Conservation (phyloP, 108 stramenopile species). For the Seminavis robusta region DNA sequence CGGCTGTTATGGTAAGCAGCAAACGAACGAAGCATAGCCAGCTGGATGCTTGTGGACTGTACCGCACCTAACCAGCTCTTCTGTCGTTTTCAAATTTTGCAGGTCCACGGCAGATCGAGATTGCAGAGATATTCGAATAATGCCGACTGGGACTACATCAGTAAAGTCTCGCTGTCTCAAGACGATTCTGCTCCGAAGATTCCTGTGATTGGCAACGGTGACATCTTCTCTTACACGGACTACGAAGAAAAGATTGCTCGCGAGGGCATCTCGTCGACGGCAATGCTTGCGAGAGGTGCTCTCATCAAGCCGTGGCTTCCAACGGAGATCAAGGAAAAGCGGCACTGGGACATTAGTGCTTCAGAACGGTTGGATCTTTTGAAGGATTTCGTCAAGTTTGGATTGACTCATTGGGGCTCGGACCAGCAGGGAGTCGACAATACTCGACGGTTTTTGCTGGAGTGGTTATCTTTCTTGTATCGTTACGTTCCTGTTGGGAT, state of each 20-base stretch:
- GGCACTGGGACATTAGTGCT: constrained; percentile 94
- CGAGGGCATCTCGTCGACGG: constrained; percentile 66
- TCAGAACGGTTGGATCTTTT: constrained; percentile 92
- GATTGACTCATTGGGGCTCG: constrained; percentile 97
- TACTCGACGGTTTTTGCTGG: constrained; percentile 94
- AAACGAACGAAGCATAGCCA: too few species aligned
- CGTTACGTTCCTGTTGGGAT: constrained; percentile 96
- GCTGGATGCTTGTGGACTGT: too few species aligned
- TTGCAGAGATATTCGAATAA: constrained; percentile 89
- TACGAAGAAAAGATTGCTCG: constrained; percentile 75
- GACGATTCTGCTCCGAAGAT: constrained; percentile 49
- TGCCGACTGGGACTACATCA: constrained; percentile 97
- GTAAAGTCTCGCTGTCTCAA: constrained; percentile 67
- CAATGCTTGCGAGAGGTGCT: constrained; percentile 96
- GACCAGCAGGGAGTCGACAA: constrained; percentile 95
- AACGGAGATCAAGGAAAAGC: constrained; percentile 93
- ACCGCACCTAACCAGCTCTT: too few species aligned
- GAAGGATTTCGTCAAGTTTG: constrained; percentile 88
- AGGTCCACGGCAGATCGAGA: constrained; percentile 94
- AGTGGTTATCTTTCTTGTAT: constrained; percentile 95
- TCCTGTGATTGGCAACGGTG: constrained; percentile 97
- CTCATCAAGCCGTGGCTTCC: constrained; percentile 99
- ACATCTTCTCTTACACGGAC: constrained; percentile 88
- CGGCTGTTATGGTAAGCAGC: constrained; percentile 78
- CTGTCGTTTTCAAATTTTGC: too few species aligned